Evolutionary conservation across 768 basidiomycete species (phyloP), one percentile per base, ranked within the genome.

Genomic region (Serendipita indica): DNA sequence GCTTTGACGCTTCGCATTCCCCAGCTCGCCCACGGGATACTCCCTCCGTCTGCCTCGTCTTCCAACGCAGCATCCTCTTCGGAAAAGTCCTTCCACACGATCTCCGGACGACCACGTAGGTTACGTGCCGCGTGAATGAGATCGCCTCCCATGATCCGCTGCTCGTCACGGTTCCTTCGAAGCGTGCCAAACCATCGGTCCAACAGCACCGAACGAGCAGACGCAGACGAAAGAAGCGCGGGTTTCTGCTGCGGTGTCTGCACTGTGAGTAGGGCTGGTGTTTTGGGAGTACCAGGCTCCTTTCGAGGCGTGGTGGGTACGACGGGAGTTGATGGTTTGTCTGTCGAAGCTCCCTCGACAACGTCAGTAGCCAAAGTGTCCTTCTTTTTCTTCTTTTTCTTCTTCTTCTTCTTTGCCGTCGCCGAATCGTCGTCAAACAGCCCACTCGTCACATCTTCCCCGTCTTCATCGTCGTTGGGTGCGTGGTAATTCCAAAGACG

Each of bases 371-470:
- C 41, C 41, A n/a, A 43, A n/a, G 16, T 6, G 16, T 54, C 30
- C 49, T 54, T 54, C 30, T 54, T 54, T 32, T 54, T 54, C 30
- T 54, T 54, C 49, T 54, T 54, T 32, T 54, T 54, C 30, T 54
- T 54, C 49, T 54, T 54, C 49, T 54, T 54, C 30, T 54, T 54
- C 20, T n/a, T 28, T 16, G 49, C 49, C 20, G 30, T 28, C 3
- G 20, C 30, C 22, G 22, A n/a, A 10, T 54, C 49, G 10, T 54
- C 49, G 30, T 54, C 49, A n/a, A 54, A 54, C 7, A 54, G 30
- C 22, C 49, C 49, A 27, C n/a, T 16, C 7, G 20, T 30, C 5
- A 30, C 22, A 16, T 54, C 49, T 10, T 54, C 22, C 4, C n/a
- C 49, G 16, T 54, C 49, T 6, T 54, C 49, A 10, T 54, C 49